Percentiles rank a stretch among this genome's conserved stretches.
phyloP scores from a whole-genome alignment of 768 basidiomycete genomes.

The Leccinum ochraceum region DNA sequence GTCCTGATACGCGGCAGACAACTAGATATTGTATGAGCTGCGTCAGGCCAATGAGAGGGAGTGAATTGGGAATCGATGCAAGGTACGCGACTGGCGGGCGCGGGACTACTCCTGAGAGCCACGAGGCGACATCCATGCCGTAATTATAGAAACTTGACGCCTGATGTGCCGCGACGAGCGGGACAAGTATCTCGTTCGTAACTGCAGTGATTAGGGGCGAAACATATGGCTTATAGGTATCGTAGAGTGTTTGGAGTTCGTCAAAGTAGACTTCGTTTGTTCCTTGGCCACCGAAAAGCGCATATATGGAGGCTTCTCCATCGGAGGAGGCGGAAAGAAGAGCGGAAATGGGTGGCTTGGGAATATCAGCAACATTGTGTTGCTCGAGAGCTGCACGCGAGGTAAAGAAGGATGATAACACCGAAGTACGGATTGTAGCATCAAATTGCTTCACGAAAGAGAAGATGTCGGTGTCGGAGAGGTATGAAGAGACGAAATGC shows the following conservation, averaged over 20 bases:
- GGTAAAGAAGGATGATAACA: too few species aligned
- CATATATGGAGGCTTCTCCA: conserved; percentile 53
- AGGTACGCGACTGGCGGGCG: conserved; percentile 85
- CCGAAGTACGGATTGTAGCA: too few species aligned
- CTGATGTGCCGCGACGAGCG: conserved; percentile 63
- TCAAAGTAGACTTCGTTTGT: conserved; percentile 98
- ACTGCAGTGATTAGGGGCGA: conserved; percentile 64
- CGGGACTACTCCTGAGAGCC: conserved; percentile 71
- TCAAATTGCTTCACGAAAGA: too few species aligned
- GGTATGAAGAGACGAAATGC: too few species aligned
- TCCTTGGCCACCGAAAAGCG: conserved; percentile 96
- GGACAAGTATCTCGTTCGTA: conserved; percentile 65
- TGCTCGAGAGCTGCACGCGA: too few species aligned
- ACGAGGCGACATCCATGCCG: conserved; percentile 80
- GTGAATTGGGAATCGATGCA: conserved; percentile 90
- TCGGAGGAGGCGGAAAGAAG: too few species aligned
- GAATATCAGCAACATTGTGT: too few species aligned
- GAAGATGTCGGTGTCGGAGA: too few species aligned
- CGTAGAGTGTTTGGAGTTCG: conserved; percentile 88
- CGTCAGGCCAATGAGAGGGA: conserved; percentile 95
- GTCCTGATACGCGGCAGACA: conserved; percentile 69
- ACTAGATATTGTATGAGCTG: conserved; percentile 93
- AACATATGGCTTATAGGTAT: conserved; percentile 90
- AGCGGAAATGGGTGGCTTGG: too few species aligned
- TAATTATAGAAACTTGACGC: conserved; percentile 66